Evolutionary conservation across 2,329 filamentous ascomycete species (phyloP).

Genomic region (Paecilomyces sp.): DNA sequence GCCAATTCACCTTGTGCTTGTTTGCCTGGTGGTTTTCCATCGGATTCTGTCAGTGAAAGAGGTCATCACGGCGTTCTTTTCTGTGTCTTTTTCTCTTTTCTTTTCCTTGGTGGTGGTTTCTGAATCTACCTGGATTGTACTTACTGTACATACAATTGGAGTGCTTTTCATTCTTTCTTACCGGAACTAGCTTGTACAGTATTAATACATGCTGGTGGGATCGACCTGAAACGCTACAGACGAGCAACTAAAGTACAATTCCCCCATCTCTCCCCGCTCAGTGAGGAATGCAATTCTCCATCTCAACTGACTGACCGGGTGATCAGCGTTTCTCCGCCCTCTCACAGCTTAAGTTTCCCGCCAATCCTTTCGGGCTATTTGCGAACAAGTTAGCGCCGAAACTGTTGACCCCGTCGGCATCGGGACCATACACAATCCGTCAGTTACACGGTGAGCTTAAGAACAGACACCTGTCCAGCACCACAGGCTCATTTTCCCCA

Average conservation of each 20-base stretch:
- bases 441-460: neutral
- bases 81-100: neutral
- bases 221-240: neutral
- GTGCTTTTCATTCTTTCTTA: neutral
- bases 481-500: neutral
- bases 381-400: neutral
- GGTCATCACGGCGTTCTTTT: neutral
- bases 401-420: neutral
- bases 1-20: no score
- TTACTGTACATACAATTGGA: no score
- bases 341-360: neutral
- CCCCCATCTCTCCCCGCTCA: neutral
- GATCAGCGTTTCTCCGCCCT: neutral
- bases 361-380: neutral
- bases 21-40: no score
- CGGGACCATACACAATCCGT: neutral
- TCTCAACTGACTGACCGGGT: neutral
- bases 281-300: neutral
- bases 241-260: neutral
- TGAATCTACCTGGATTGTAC: no score
- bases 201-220: neutral
- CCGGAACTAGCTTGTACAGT: neutral
- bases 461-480: neutral
- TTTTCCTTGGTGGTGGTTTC: neutral
- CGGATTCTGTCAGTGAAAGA: neutral